Base-by-base conservation (phyloP, 139 green algal genomes). In the Coccomyxa sp. region DNA sequence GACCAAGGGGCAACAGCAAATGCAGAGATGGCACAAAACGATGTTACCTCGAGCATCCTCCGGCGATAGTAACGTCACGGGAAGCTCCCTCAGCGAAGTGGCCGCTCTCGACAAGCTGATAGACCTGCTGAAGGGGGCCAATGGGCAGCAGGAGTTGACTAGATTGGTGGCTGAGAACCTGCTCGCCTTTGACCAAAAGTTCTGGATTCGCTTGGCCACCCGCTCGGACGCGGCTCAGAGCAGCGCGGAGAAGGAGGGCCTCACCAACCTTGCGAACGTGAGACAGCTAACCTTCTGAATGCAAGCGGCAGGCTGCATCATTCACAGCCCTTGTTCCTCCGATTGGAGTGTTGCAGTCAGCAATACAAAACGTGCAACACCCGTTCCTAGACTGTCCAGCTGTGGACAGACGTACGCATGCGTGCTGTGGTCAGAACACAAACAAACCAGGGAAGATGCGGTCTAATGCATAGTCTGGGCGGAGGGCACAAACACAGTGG, bases 161-260 rank as follows among this genome's bases (percentile, higher is more conserved):
- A 90, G 91, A 76, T 38, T 91, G 23, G 94, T 98, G 1, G 93
- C 91, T 1, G 91, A 98, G 80, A 97, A 98, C 87, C 90, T 98
- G 23, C 84, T 98, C 51, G 82, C 75, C 18, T 94, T 97, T 67
- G 94, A 98, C 85, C 91, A 94, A 58, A 93, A 94, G 76, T 97
- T 98, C 80, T 98, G 95, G 95, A 88, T 98, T 79, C 90, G 96
- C 13, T 74, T 98, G 28, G 96, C 96, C 60, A 91, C 95, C 0
- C 90, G 95, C 67, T 91, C 87, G 25, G 95, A 98, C 83, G 89
- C 86, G 0, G 88, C 92, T 0, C 68, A 58, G 4, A 82, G 82
- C 18, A 58, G 88, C 28, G 90, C 92, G 71, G 86, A 93, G 77
- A 90, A 90, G 58, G 80, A 94, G n/a, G 80, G 81, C 18, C 80